Evolutionary conservation across 768 basidiomycete species (phyloP), one percentile per base, ranked within the genome.

Genomic region (Lactifluus echinatus): DNA sequence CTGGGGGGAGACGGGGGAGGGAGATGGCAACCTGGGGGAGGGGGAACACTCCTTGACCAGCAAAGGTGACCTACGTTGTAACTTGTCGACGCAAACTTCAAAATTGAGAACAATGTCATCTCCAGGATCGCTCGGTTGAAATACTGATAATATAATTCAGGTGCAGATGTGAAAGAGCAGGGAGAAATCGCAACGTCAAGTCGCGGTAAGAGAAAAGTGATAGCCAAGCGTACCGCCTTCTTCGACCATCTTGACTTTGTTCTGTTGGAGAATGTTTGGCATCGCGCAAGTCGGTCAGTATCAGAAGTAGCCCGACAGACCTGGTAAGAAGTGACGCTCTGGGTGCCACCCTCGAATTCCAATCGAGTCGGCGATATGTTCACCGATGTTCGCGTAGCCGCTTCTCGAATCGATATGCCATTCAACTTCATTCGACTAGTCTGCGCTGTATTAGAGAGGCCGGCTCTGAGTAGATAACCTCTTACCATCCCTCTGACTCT

Each of bases 101-200:
- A 39, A 43, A 61, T 49, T 7, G 39, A 56, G 49, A 63, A 46
- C 37, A 48, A 47, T 37, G 42, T 62, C 63, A 55, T 63, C 63
- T 52, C 60, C 51, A 37, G 55, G 62, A 50, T 63, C 62, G 26
- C 61, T 62, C 23, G 55, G 26, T 47, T 63, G 42, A 40, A 56
- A 51, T 1, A 63, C 61, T 63, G 40, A n/a, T 37, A 14, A 33
- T n/a, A 33, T 52, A 11, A 24, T 44, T n/a, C n/a, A 8, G n/a
- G 40, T 14, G 57, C 12, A 28, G 43, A 52, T 24, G 29, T 4
- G 40, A 19, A 53, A 28, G 47, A 57, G 39, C 11, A 21, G 31
- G n/a, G 24, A 34, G 40, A 8, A 24, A 55, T 14, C 24, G 44
- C 58, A 53, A 59, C 58, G 58, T 59, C 58, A 59, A 59, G 59